A percentile compares a stretch with the other conserved stretches of the same genome.
These are phyloP conservation scores for Podospora pseudocomata DNA, from an alignment of 495 filamentous ascomycete species.

Conservation along the genomic window DNA sequence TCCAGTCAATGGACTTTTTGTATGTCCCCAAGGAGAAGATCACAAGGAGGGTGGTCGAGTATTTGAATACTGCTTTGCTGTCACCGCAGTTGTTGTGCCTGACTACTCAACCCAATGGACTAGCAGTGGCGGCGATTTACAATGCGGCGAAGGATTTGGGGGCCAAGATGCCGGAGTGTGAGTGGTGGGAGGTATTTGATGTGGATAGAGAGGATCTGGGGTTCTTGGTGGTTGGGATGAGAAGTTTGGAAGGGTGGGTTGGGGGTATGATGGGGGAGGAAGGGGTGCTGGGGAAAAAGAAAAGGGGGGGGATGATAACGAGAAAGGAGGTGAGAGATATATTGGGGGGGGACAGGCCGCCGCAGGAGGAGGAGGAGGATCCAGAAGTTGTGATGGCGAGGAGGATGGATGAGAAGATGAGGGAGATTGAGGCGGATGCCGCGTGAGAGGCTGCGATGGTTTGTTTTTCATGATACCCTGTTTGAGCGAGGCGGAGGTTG, in stretches of 20 bases:
- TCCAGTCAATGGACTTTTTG: conserved; percentile 75
- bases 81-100: conserved; percentile 87
- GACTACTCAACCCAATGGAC: conserved; percentile 80
- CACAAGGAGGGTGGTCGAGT: conserved; percentile 60
- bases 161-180: conserved; percentile 69
- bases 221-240: conserved; percentile 84
- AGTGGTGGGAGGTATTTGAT: conserved; percentile 99
- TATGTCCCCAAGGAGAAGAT: conserved; percentile 40
- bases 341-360: conserved; percentile 25
- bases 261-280: conserved; percentile 39
- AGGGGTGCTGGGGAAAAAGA: conserved; percentile 20
- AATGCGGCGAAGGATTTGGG: conserved; percentile 75
- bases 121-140: conserved; percentile 89
- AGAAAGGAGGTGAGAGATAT: conserved; percentile 28
- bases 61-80: conserved; percentile 79
- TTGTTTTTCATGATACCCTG: background rate
- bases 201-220: conserved; percentile 94
- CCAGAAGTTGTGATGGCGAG: conserved; percentile 61
- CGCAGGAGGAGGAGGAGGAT: conserved; percentile 41
- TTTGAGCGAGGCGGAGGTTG: background rate
- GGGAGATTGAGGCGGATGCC: conserved; percentile 34
- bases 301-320: conserved; percentile 37
- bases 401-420: conserved; percentile 53
- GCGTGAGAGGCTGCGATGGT: background rate
- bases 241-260: conserved; percentile 73